These are phyloP conservation scores for Aspergillus nidulans DNA, from an alignment of 495 filamentous ascomycete genomes.

Conservation along the genomic window DNA sequence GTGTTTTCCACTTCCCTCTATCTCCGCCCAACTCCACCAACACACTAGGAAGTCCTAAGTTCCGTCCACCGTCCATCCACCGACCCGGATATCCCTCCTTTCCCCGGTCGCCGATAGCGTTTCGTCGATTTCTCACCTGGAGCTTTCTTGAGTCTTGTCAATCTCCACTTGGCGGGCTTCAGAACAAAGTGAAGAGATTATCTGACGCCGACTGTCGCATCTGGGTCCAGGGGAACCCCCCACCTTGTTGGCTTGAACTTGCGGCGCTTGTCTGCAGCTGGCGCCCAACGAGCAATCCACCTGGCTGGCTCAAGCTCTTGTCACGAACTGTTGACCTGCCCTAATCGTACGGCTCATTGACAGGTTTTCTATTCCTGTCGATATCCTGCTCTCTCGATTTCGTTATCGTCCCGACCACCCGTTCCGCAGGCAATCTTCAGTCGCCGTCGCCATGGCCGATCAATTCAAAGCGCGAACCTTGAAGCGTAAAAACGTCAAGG, in stretches of 20 bases:
- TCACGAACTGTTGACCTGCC: conserved; percentile 10
- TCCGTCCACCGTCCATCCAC: conserved; percentile 1
- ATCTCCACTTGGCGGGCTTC: not conserved
- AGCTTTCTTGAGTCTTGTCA: not conserved
- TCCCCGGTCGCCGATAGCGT: not conserved
- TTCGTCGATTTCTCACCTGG: not conserved
- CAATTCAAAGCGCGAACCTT: conserved; percentile 82
- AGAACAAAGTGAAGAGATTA: not conserved
- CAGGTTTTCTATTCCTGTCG: conserved; percentile 2
- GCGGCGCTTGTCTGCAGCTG: conserved; percentile 19
- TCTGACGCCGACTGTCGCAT: conserved; percentile 5
- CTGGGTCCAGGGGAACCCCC: conserved; percentile 14
- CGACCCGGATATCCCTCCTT: not conserved
- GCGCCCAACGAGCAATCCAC: conserved; percentile 12
- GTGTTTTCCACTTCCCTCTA: conserved; percentile 2
- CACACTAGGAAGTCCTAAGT: not conserved
- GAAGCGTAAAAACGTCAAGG: conserved; percentile 97
- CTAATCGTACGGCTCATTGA: conserved; percentile 1
- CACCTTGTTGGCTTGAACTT: conserved; percentile 14
- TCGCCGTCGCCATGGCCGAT: conserved; percentile 63
- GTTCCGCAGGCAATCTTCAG: conserved; percentile 6
- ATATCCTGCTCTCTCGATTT: not conserved
- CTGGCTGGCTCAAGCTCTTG: not conserved
- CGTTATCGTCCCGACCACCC: conserved; percentile 2
- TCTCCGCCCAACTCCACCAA: conserved; percentile 11